Evolutionary conservation across 805 yeast species (phyloP).

Genomic region (Schizosaccharomyces cryophilus): DNA sequence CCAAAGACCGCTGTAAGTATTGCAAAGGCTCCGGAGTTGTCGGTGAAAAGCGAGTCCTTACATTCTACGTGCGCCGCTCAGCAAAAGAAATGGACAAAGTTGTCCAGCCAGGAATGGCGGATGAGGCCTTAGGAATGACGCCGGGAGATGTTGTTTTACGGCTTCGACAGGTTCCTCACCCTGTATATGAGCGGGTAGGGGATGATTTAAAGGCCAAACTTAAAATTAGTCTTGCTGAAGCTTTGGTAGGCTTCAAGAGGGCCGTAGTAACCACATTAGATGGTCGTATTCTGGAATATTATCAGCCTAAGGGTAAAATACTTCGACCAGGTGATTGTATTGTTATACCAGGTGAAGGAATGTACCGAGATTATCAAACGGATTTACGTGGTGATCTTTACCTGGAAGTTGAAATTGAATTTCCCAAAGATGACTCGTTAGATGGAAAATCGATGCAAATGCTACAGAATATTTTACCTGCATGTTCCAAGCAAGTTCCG

Average conservation of each 20-base stretch:
- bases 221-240: slow-evolving; percentile 46
- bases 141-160: slow-evolving; percentile 53
- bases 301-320: slow-evolving; percentile 57
- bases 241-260: slow-evolving; percentile 57
- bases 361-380: slow-evolving; percentile 30
- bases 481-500: not conserved
- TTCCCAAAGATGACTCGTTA: slow-evolving; percentile 38
- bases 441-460: slow-evolving; percentile 44
- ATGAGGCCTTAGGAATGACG: slow-evolving; percentile 40
- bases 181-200: slow-evolving; percentile 29
- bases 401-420: slow-evolving; percentile 44
- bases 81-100: slow-evolving; percentile 36
- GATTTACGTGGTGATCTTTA: slow-evolving; percentile 41
- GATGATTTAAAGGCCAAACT: slow-evolving; percentile 39
- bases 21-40: slow-evolving; percentile 42
- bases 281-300: slow-evolving; percentile 36
- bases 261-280: slow-evolving; percentile 51
- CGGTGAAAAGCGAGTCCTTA: slow-evolving; percentile 46
- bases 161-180: slow-evolving; percentile 27
- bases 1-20: slow-evolving; percentile 51
- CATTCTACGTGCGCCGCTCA: slow-evolving; percentile 57
- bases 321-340: slow-evolving; percentile 51
- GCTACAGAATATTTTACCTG: not conserved
- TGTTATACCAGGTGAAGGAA: slow-evolving; percentile 49
- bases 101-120: slow-evolving; percentile 44